phyloP scores from a whole-genome alignment of 2,329 filamentous ascomycete genomes.

The Lachnellula hyalina region DNA sequence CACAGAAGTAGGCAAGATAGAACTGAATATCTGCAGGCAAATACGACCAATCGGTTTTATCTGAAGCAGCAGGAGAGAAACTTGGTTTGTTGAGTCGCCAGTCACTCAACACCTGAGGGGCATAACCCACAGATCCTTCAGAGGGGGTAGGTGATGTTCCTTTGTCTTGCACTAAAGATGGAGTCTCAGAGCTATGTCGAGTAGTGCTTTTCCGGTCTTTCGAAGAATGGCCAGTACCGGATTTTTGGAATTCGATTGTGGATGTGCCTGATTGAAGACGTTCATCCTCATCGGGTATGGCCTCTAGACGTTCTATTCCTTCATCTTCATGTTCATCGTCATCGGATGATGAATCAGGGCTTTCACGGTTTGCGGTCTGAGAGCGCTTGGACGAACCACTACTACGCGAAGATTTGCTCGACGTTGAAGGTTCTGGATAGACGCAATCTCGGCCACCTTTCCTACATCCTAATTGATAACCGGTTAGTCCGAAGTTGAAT shows the following conservation, averaged over 20 bases:
- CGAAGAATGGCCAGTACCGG: slow-evolving; percentile 37
- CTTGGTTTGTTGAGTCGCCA: slow-evolving; percentile 15
- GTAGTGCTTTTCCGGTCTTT: slow-evolving; percentile 33
- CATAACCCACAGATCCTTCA: slow-evolving; percentile 30
- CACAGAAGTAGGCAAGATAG: slow-evolving; percentile 72
- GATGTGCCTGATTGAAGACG: slow-evolving; percentile 13
- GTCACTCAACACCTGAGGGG: slow-evolving; percentile 9
- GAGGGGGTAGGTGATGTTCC: slow-evolving; percentile 49
- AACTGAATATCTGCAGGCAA: slow-evolving; percentile 67
- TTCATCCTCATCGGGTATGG: slow-evolving; percentile 53
- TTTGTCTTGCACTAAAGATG: slow-evolving; percentile 46
- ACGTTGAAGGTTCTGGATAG: slow-evolving; percentile 67
- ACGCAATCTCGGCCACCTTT: slow-evolving; percentile 89
- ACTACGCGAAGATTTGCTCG: slow-evolving; percentile 25
- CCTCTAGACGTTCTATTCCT: slow-evolving; percentile 42
- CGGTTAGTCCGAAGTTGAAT: slow-evolving; percentile 19
- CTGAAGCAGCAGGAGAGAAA: slow-evolving; percentile 25
- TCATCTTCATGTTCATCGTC: slow-evolving; percentile 45
- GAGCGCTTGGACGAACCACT: slow-evolving; percentile 32
- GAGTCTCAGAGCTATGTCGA: slow-evolving; percentile 48
- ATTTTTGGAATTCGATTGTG: slow-evolving; percentile 31
- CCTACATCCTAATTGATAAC: slow-evolving; percentile 60
- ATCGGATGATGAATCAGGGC: slow-evolving; percentile 48
- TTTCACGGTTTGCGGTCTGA: slow-evolving; percentile 28
- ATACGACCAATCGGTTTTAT: slow-evolving; percentile 46